Percentiles rank a stretch among this genome's conserved stretches.
Evolutionary conservation across 2,329 filamentous ascomycete species (phyloP).

Genomic region (Nigrograna mackinnonii): DNA sequence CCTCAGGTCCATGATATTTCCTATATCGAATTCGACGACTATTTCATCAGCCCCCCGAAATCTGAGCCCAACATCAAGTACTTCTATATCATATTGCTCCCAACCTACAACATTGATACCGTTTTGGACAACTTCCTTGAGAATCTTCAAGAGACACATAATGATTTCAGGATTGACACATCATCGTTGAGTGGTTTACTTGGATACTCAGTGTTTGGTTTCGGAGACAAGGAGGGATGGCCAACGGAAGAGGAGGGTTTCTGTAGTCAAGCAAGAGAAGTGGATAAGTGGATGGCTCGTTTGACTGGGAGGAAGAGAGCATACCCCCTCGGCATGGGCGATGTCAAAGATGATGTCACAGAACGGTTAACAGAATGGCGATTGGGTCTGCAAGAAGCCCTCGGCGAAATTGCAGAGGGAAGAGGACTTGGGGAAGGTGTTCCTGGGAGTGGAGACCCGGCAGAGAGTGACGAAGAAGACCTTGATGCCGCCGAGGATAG

Average conservation of each 20-base stretch:
- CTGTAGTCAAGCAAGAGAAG: conserved; percentile 86
- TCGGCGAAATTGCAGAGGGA: conserved; percentile 61
- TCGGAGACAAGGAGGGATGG: conserved; percentile 91
- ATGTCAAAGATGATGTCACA: conserved; percentile 75
- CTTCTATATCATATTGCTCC: conserved; percentile 84
- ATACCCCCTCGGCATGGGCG: conserved; percentile 85
- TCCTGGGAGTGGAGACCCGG: conserved; percentile 77
- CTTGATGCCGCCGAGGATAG: conserved; percentile 55
- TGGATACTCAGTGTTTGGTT: conserved; percentile 92
- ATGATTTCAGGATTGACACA: conserved; percentile 96
- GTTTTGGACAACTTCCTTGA: conserved; percentile 86
- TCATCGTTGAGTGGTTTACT: conserved; percentile 75
- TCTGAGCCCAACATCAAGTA: conserved; percentile 58
- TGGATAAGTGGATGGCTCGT: conserved; percentile 98
- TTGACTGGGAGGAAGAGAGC: conserved; percentile 84
- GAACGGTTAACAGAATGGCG: conserved; percentile 77
- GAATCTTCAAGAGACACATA: conserved; percentile 87
- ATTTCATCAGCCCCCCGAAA: conserved; percentile 79
- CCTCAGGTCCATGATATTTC: conserved; percentile 77
- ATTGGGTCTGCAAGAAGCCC: conserved; percentile 70
- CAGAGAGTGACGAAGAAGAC: conserved; percentile 80
- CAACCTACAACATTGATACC: conserved; percentile 94
- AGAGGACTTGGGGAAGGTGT: conserved; percentile 68
- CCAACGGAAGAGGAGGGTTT: conserved; percentile 88
- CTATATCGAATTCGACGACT: conserved; percentile 90